These are phyloP conservation scores for Phytophthora cajani DNA, from an alignment of 352 stramenopile genomes.

Conservation along the genomic window DNA sequence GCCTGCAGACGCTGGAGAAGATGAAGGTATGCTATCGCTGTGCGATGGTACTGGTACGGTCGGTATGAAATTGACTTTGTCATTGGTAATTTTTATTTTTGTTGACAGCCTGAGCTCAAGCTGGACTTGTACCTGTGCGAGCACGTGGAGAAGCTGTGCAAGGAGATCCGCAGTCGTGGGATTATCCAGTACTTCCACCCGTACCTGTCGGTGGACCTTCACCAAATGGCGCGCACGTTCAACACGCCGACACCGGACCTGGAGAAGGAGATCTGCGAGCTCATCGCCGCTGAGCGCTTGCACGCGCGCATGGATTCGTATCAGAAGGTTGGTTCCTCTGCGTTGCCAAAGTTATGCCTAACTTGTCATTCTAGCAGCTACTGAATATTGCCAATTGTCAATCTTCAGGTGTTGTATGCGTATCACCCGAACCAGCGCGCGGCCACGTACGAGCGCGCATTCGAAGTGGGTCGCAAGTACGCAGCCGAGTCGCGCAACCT, in stretches of 20 bases:
- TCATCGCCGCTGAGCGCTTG: conserved; percentile 80
- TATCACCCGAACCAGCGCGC: conserved; percentile 81
- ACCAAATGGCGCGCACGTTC: conserved; percentile 88
- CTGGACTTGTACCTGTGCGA: conserved; percentile 83
- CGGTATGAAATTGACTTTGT: neutral
- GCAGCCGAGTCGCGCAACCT: conserved; percentile 82
- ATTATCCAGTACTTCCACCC: conserved; percentile 92
- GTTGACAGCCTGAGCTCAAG: conserved; percentile 61
- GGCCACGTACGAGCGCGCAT: conserved; percentile 81
- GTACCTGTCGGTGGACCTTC: conserved; percentile 87
- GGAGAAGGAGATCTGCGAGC: conserved; percentile 80
- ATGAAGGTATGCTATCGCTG: conserved; percentile 55
- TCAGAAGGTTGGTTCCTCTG: conserved; percentile 61
- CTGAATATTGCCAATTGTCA: neutral
- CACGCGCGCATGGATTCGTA: conserved; percentile 89
- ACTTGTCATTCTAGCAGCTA: neutral
- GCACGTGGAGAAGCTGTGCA: conserved; percentile 77
- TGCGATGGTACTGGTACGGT: neutral
- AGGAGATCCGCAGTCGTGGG: conserved; percentile 84
- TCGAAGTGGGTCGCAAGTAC: conserved; percentile 85
- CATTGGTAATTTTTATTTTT: conserved; percentile 2
- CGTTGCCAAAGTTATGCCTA: neutral
- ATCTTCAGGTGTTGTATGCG: conserved; percentile 73
- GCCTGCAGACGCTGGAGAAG: conserved; percentile 76
- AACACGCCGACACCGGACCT: conserved; percentile 66